Conservation (phyloP, 768 basidiomycete species). For the Phylloporus rhodoxanthus region DNA sequence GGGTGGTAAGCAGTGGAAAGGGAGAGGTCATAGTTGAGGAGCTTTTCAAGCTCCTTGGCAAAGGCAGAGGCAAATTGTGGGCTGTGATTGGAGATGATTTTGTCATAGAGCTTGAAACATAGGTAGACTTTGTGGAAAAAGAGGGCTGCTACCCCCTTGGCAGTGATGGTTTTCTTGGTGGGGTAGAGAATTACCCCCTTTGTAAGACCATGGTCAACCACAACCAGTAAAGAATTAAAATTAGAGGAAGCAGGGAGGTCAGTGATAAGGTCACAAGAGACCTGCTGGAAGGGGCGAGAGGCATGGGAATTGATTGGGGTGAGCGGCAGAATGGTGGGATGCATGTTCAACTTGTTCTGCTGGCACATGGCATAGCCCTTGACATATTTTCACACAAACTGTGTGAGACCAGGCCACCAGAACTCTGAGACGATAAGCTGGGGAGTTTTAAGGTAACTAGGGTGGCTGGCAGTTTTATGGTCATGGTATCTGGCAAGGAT, state of each 20-base stretch:
- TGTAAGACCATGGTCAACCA: background rate
- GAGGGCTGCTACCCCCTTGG: background rate
- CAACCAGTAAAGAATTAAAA: background rate
- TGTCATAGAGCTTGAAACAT: too few relatives aligned
- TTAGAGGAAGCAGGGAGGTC: too few relatives aligned
- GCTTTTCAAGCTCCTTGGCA: too few relatives aligned
- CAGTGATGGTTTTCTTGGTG: too few relatives aligned
- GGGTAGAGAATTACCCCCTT: background rate
- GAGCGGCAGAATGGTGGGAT: background rate
- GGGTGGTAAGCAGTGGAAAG: too few relatives aligned
- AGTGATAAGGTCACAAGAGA: background rate
- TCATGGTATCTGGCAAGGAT: background rate
- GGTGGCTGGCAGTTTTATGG: background rate
- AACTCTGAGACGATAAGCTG: background rate
- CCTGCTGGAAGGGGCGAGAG: conserved; percentile 6
- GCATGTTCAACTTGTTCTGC: background rate
- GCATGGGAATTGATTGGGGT: background rate
- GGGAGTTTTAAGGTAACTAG: background rate
- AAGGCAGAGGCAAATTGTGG: too few relatives aligned
- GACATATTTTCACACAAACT: background rate
- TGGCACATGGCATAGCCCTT: background rate
- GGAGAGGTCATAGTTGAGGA: too few relatives aligned
- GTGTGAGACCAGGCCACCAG: conserved; percentile 1
- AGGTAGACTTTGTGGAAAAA: background rate
- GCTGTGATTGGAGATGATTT: background rate